phyloP scores from a whole-genome alignment of 106 monocot species.

The Vanilla planifolia region DNA sequence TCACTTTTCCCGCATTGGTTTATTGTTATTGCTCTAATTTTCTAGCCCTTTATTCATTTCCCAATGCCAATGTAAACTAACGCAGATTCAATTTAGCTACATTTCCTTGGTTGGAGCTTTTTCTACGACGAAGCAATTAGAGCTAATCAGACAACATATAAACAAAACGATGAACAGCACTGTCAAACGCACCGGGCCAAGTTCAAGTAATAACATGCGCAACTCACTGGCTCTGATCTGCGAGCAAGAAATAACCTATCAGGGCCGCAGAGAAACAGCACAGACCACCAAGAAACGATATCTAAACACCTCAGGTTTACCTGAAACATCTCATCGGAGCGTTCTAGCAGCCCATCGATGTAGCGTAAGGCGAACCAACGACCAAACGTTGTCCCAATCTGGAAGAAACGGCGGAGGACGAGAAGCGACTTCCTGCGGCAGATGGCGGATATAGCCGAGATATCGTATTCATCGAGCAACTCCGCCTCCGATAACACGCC shows the following conservation, averaged over 20 bases:
- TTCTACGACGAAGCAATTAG: too few relatives aligned
- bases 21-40: too few relatives aligned
- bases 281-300: background rate
- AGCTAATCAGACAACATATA: too few relatives aligned
- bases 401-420: constrained; percentile 58
- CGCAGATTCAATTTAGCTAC: too few relatives aligned
- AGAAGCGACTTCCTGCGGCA: constrained; percentile 69
- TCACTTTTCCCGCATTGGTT: too few relatives aligned
- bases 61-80: too few relatives aligned
- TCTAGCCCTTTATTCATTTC: too few relatives aligned
- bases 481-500: constrained; percentile 59
- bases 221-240: constrained; percentile 83
- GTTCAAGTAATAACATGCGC: constrained; percentile 65
- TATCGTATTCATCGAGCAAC: constrained; percentile 47
- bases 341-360: constrained; percentile 48
- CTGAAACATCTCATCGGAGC: constrained; percentile 89
- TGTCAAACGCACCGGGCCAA: constrained; percentile 72
- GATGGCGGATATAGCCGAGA: constrained; percentile 41
- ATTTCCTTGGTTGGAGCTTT: too few relatives aligned
- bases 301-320: constrained; percentile 14
- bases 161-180: background rate
- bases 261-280: background rate
- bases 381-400: constrained; percentile 61
- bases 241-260: constrained; percentile 7
- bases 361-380: constrained; percentile 71